Evolutionary conservation across 2,329 filamentous ascomycete genomes (phyloP).

Genomic region (Penicillium sp.): DNA sequence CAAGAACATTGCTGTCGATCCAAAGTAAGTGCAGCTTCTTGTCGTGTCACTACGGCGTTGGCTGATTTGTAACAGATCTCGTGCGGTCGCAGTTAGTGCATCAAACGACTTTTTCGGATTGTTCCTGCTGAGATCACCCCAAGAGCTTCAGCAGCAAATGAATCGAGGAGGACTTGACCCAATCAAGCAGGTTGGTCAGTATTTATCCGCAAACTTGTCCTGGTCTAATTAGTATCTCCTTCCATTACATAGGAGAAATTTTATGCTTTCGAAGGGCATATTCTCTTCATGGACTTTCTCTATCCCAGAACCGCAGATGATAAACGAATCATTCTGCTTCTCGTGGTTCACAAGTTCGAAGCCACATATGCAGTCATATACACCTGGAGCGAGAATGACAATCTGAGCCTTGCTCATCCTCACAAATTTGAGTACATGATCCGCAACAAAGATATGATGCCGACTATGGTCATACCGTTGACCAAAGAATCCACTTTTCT

Average conservation of each 20-base stretch:
- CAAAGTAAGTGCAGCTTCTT: slow-evolving; percentile 55
- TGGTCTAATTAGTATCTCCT: no score
- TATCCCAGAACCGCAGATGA: slow-evolving; percentile 62
- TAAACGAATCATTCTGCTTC: slow-evolving; percentile 67
- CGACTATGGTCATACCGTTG: slow-evolving; percentile 65
- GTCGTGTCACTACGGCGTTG: no score
- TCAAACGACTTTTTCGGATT: slow-evolving; percentile 65
- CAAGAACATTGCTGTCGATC: slow-evolving; percentile 70
- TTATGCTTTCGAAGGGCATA: slow-evolving; percentile 59
- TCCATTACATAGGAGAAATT: slow-evolving; percentile 42
- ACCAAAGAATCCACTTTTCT: slow-evolving; percentile 66
- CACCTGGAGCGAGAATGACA: slow-evolving; percentile 48
- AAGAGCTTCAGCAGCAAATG: slow-evolving; percentile 49
- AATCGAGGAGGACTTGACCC: slow-evolving; percentile 49
- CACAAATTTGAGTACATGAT: slow-evolving; percentile 28
- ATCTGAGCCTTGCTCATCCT: slow-evolving; percentile 18
- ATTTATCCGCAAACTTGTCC: no score
- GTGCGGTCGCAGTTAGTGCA: slow-evolving; percentile 62
- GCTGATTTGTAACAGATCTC: slow-evolving; percentile 44
- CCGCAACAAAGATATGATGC: slow-evolving; percentile 48
- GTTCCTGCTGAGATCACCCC: slow-evolving; percentile 60
- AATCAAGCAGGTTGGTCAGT: slow-evolving; percentile 49
- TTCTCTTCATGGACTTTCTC: slow-evolving; percentile 82
- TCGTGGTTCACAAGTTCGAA: slow-evolving; percentile 49
- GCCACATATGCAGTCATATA: slow-evolving; percentile 47